These are phyloP conservation scores for Neospora caninum DNA, from an alignment of 169 alveolate species.

Conservation along the genomic window DNA sequence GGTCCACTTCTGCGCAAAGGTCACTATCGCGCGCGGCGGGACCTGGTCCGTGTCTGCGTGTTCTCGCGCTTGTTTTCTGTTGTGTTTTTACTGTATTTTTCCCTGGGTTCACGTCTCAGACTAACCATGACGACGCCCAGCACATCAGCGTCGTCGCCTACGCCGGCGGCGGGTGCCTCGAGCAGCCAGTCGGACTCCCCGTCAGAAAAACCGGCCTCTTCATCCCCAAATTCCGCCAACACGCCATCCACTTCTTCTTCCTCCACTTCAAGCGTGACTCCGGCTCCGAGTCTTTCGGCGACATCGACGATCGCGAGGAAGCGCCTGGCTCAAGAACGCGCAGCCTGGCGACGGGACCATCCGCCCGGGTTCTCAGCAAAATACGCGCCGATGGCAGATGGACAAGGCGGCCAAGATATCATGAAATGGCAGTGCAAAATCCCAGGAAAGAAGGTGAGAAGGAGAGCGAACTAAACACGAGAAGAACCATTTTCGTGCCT, in stretches of 20 bases:
- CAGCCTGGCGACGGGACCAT: slow-evolving; percentile 97
- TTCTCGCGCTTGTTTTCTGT: no score
- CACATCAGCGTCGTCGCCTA: not conserved
- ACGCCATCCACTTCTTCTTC: not conserved
- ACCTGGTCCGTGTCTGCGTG: not conserved
- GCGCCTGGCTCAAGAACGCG: slow-evolving; percentile 92
- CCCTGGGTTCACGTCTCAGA: not conserved
- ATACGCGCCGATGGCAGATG: slow-evolving; percentile 92
- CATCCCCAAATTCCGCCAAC: not conserved
- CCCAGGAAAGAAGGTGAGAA: slow-evolving; percentile 94
- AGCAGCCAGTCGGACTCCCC: not conserved
- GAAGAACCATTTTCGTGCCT: not conserved
- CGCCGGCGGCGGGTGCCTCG: not conserved
- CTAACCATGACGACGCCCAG: not conserved
- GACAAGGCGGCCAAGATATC: slow-evolving; percentile 88
- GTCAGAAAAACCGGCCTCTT: not conserved
- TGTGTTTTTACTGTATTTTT: no score
- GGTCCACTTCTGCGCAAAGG: no score
- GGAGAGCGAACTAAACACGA: not conserved
- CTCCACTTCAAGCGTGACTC: not conserved
- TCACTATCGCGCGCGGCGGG: not conserved
- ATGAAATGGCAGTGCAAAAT: slow-evolving; percentile 97
- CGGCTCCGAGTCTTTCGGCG: not conserved
- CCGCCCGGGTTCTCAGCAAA: slow-evolving; percentile 98
- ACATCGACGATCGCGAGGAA: slow-evolving; percentile 83